Evolutionary conservation across 208 protist genomes (phyloP).

Genomic region (Herpetomonas samuelpessoai): DNA sequence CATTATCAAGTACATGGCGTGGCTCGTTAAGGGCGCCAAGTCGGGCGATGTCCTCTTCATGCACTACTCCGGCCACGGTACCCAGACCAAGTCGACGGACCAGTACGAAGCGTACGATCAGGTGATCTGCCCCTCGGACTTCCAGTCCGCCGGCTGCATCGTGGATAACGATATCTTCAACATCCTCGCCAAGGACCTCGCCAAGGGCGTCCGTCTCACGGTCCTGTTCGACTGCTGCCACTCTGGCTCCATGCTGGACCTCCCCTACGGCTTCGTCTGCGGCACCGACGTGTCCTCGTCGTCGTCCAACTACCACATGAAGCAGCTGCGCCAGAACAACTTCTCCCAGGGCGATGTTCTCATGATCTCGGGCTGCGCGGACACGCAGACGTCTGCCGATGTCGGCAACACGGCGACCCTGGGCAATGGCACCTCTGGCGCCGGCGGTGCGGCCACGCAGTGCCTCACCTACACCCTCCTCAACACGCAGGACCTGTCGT

Average conservation of each 20-base stretch:
- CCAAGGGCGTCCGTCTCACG: conserved; percentile 58
- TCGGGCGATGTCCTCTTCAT: conserved; percentile 79
- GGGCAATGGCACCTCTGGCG: conserved; percentile 41
- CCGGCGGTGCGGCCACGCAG: conserved; percentile 70
- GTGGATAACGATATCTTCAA: conserved; percentile 75
- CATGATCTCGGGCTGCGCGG: conserved; percentile 68
- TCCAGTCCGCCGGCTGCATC: conserved; percentile 44
- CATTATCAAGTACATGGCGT: conserved; percentile 75
- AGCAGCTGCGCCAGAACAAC: conserved; percentile 61
- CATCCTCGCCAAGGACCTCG: conserved; percentile 42
- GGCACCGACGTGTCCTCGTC: conserved; percentile 11
- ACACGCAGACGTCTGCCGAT: conserved; percentile 65
- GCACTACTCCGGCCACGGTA: conserved; percentile 83
- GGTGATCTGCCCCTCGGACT: conserved; percentile 69
- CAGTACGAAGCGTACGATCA: conserved; percentile 75
- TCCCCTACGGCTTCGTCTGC: conserved; percentile 64
- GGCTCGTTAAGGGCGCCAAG: conserved; percentile 58
- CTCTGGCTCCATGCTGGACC: conserved; percentile 78
- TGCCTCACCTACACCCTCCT: conserved; percentile 54
- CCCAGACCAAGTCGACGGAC: conserved; percentile 49
- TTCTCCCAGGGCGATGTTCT: conserved; percentile 42
- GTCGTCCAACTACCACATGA: conserved; percentile 42
- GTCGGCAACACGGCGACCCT: conserved; percentile 45
- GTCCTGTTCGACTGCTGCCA: conserved; percentile 91
- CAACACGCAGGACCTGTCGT: conserved; percentile 44